Base-by-base conservation (phyloP, 176 grass and related monocot species). In the Phoenix roebelenii region DNA sequence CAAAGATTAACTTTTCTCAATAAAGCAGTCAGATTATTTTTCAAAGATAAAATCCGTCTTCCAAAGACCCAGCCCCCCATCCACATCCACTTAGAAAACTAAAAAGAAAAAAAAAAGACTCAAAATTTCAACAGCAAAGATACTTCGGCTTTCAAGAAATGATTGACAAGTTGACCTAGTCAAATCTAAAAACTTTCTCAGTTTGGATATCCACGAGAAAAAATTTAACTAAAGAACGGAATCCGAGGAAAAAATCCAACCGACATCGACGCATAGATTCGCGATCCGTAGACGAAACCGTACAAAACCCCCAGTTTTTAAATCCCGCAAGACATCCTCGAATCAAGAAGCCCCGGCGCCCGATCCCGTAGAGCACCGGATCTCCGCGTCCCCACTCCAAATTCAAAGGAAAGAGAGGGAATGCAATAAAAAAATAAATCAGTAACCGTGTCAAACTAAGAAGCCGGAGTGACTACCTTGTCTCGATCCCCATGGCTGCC, bases 161-260 rank as follows among this genome's bases (percentile, higher is more conserved):
- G 72, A 75, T 58, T 74, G 22, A 16, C 57, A 50, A 6, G 59
- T 79, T 79, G 76, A 79, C 76, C 25, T 23, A 32, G 68, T 72
- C 76, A 79, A 79, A 65, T 66, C 54, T 28, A 44, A 67, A 72
- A 64, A 28, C 22, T 19, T 6, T 58, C 55, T 57, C 57, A 14
- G 9, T 44, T 44, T 44, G 35, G 12, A 60, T 18, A 60, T 32
- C 58, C 60, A 44, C 25, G 57, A 72, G 39, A 51, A 65, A 64
- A 74, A 9, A 63, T 64, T 23, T 23, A 44, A 74, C 28, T 52
- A 28, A 16, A 44, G 60, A 65, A 74, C 72, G 55, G 50, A 74
- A 65, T 65, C 24, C 61, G 15, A 74, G 22, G 19, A 74, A 58
- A 50, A 55, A 74, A 55, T 50, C 50, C 23, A 20, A 35, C 59